These are phyloP conservation scores for Stygiomarasmius scandens DNA, from an alignment of 1,284 basidiomycete genomes.

Conservation along the genomic window DNA sequence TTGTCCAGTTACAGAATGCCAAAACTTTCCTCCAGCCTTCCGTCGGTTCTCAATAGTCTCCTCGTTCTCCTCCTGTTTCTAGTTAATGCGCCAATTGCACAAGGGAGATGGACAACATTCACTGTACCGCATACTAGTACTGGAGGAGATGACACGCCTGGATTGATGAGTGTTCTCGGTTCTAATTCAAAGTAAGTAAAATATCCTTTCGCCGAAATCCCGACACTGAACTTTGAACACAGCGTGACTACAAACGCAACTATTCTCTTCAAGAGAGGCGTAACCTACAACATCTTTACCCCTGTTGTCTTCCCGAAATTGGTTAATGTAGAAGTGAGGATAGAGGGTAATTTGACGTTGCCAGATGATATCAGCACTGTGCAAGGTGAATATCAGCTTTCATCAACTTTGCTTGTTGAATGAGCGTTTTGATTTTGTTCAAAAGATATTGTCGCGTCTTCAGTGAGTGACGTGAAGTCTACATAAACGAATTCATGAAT, in stretches of 20 bases:
- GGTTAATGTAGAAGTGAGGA: constrained; percentile 56
- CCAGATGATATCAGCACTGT: constrained; percentile 55
- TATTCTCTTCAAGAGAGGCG: constrained; percentile 57
- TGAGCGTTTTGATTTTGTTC: not conserved
- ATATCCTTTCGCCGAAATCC: too few species aligned
- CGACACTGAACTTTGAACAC: too few species aligned
- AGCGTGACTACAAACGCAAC: constrained; percentile 49
- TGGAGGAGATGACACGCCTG: constrained; percentile 55
- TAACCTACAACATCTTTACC: constrained; percentile 61
- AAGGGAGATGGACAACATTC: constrained; percentile 55
- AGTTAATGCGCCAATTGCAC: too few species aligned
- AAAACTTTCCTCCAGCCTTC: too few species aligned
- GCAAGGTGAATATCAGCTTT: constrained; percentile 40
- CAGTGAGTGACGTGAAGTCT: constrained; percentile 33
- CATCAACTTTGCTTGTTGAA: not conserved
- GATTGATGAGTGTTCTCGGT: constrained; percentile 40
- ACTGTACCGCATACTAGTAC: constrained; percentile 51
- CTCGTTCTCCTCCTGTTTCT: too few species aligned
- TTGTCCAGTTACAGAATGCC: too few species aligned
- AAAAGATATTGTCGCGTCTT: constrained; percentile 43
- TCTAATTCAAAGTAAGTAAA: constrained; percentile 29
- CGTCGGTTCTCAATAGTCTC: too few species aligned
- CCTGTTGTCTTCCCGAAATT: constrained; percentile 58
- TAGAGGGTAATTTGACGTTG: constrained; percentile 63
- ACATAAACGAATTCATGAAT: not conserved